Conservation (phyloP, 441 rosid species). For the Euphorbia schlechtendalii region DNA sequence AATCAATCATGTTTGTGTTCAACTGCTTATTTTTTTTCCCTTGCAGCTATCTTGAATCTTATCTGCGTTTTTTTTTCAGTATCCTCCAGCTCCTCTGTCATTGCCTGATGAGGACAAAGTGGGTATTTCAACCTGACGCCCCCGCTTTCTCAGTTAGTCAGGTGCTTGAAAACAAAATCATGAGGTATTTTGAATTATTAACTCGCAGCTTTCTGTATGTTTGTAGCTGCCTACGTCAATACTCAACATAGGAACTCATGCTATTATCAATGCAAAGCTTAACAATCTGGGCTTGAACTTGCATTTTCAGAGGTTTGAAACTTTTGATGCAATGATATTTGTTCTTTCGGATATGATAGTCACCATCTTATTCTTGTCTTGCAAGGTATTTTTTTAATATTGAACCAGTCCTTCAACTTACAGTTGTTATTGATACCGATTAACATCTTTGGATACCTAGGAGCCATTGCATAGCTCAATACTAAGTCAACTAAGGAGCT, state of each 20-base stretch:
- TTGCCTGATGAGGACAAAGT: too few species aligned
- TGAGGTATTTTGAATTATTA: constrained; percentile 14
- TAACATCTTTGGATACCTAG: constrained; percentile 34
- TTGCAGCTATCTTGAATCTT: not conserved
- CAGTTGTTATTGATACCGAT: not conserved
- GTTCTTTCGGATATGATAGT: too few species aligned
- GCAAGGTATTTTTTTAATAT: too few species aligned
- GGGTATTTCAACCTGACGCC: too few species aligned
- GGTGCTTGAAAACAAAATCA: constrained; percentile 15
- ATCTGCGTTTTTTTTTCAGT: constrained; percentile 35
- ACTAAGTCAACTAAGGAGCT: constrained; percentile 63
- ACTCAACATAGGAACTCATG: constrained; percentile 80
- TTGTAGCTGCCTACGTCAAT: constrained; percentile 71
- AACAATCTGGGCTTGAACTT: constrained; percentile 61
- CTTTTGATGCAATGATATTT: constrained; percentile 12
- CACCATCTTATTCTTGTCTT: too few species aligned
- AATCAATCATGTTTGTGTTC: constrained; percentile 49
- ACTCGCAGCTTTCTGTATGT: constrained; percentile 19
- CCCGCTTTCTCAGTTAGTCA: too few species aligned
- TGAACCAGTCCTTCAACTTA: not conserved
- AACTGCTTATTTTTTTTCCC: constrained; percentile 13
- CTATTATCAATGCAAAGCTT: constrained; percentile 80
- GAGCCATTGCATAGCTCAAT: constrained; percentile 95
- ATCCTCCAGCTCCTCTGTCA: constrained; percentile 22
- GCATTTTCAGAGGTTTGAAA: constrained; percentile 76